Evolutionary conservation across 148 eudicot genomes (phyloP), one percentile per base, ranked within the genome.

Genomic region (Chenopodium album): DNA sequence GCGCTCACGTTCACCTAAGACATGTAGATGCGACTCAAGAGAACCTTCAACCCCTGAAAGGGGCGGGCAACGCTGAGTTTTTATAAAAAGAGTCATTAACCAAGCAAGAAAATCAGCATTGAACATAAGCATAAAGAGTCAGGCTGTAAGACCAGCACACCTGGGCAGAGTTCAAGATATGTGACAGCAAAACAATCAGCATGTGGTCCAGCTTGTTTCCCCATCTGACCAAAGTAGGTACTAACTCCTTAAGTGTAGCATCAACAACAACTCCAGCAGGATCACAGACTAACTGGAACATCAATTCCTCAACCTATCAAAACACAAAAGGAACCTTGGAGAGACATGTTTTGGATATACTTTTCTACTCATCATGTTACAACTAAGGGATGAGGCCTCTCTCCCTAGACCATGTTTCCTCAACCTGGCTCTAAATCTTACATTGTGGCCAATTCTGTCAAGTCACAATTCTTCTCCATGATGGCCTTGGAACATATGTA

Each of bases 401-500:
- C 89, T 90, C 93, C 95, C 95, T 92, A 86, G 95, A 90, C 91
- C 98, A 90, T 83, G 85, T 92, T 86, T 84, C 54, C 84, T 88
- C 87, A 88, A 84, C 87, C 78, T 79, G 87, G 88, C 88, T 88
- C 88, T 86, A 88, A 83, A 91, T 98, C 98, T 96, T 96, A 96
- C 99, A 87, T 93, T 92, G 95, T 92, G 92, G 92, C 90, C 76
- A 91, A 92, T 90, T 86, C 98, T 90, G 98, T 88, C 93, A 94
- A 92, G 97, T 91, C 95, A 93, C 92, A 93, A 80, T 88, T 91
- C 95, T 90, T 90, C 99, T 89, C 93, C 97, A 90, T 90, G 92
- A 96, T 94, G 92, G 92, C 98, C 99, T 91, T 90, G 94, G 92
- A 90, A 92, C 98, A 90, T 91, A 92, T 92, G 87, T 94, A 96